These are phyloP conservation scores for Solanum gracilifrons DNA, from an alignment of 257 asterid species.

Conservation along the genomic window DNA sequence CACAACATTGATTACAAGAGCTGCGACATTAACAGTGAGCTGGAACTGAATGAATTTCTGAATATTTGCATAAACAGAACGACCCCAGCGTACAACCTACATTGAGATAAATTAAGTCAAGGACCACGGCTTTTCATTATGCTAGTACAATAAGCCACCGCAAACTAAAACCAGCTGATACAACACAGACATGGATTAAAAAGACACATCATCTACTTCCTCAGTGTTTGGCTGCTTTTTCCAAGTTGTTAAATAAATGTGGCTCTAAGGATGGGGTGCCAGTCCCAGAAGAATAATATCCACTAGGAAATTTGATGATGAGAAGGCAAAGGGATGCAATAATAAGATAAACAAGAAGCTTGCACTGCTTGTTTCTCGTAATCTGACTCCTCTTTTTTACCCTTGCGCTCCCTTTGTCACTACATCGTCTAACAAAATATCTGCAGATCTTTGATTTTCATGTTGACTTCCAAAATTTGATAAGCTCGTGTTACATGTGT, in stretches of 20 bases:
- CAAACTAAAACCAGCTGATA: background rate
- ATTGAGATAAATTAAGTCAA: background rate
- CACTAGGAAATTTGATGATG: background rate
- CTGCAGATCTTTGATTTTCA: background rate
- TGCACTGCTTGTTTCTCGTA: background rate
- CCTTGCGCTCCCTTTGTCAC: background rate
- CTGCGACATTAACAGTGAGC: slow-evolving; percentile 97
- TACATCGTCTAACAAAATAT: background rate
- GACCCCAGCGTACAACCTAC: slow-evolving; percentile 99
- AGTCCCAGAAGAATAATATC: background rate
- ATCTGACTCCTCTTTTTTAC: background rate
- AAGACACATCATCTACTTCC: background rate
- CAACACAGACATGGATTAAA: background rate
- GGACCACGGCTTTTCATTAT: background rate
- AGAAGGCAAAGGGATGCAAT: background rate
- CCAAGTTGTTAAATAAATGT: background rate
- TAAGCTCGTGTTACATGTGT: background rate
- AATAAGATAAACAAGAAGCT: background rate
- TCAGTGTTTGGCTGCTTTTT: background rate
- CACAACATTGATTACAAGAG: slow-evolving; percentile 71
- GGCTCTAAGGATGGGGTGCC: background rate
- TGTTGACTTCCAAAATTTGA: background rate
- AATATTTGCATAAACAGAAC: slow-evolving; percentile 91
- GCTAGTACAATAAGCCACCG: background rate
- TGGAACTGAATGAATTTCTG: slow-evolving; percentile 97